These are phyloP conservation scores for Cyberlindnera meyerae DNA, from an alignment of 805 yeast genomes.

Conservation along the genomic window DNA sequence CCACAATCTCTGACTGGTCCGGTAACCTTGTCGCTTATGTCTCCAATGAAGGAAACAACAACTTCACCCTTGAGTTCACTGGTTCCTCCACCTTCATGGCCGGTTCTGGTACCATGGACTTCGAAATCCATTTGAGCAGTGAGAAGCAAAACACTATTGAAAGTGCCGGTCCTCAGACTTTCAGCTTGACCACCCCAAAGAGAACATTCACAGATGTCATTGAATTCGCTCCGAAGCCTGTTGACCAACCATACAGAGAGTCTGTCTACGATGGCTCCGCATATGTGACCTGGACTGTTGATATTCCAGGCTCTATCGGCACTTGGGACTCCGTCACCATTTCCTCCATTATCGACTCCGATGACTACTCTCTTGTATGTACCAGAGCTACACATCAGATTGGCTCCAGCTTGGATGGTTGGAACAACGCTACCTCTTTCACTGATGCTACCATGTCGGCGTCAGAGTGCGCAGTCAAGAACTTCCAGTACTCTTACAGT, in stretches of 20 bases:
- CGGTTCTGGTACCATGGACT: background rate
- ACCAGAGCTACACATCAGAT: background rate
- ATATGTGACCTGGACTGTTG: background rate
- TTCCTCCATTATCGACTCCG: background rate
- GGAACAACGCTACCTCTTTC: background rate
- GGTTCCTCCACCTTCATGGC: background rate
- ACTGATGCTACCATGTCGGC: background rate
- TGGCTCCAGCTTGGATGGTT: too few species aligned
- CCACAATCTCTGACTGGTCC: background rate
- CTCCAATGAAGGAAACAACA: background rate
- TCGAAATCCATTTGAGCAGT: background rate
- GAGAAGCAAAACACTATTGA: background rate
- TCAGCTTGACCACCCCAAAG: background rate
- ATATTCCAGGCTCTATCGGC: background rate
- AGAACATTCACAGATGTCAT: background rate
- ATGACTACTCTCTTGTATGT: background rate
- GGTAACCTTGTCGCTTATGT: background rate
- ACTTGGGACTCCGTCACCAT: background rate
- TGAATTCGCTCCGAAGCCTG: background rate
- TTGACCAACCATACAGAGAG: background rate
- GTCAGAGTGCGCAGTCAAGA: background rate
- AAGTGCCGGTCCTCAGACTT: background rate
- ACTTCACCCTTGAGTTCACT: background rate
- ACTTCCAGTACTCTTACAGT: too few species aligned
- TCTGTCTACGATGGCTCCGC: background rate